Evolutionary conservation across 176 grass and related monocot species (phyloP).

Genomic region (Carex littledalei): DNA sequence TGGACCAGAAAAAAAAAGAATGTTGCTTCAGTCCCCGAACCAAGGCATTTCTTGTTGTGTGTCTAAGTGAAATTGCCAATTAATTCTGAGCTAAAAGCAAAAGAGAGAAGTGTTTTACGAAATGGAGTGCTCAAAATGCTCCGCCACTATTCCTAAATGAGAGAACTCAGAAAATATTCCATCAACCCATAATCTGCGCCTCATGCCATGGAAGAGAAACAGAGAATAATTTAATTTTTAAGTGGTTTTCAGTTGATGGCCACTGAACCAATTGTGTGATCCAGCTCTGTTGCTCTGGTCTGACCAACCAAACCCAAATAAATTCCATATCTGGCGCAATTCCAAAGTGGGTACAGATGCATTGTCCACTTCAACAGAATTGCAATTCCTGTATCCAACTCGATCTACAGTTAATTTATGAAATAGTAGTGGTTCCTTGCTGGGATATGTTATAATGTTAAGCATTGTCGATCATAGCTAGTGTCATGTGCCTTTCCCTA

Average conservation of each 20-base stretch:
- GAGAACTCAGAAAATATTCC: neutral
- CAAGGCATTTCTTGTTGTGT: too few relatives aligned
- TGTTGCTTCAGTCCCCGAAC: too few relatives aligned
- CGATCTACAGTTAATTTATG: neutral
- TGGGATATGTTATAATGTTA: too few relatives aligned
- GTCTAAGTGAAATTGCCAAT: too few relatives aligned
- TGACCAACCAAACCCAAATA: neutral
- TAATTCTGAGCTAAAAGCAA: too few relatives aligned
- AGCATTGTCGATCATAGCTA: too few relatives aligned
- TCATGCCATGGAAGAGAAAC: neutral
- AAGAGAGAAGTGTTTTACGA: too few relatives aligned
- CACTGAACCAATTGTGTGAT: neutral
- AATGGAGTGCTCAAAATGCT: too few relatives aligned
- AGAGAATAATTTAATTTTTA: neutral
- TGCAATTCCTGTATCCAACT: neutral
- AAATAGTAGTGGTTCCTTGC: neutral
- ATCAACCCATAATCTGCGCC: constrained; percentile 5
- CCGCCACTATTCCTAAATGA: too few relatives aligned
- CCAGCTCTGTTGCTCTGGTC: neutral
- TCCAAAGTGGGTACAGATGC: neutral
- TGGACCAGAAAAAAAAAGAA: too few relatives aligned
- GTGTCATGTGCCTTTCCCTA: too few relatives aligned
- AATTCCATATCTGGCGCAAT: neutral
- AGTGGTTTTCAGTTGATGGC: neutral
- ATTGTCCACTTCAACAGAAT: neutral